These are phyloP conservation scores for Pythium rhizo-oryzae DNA, from an alignment of 352 stramenopile genomes.

Conservation along the genomic window DNA sequence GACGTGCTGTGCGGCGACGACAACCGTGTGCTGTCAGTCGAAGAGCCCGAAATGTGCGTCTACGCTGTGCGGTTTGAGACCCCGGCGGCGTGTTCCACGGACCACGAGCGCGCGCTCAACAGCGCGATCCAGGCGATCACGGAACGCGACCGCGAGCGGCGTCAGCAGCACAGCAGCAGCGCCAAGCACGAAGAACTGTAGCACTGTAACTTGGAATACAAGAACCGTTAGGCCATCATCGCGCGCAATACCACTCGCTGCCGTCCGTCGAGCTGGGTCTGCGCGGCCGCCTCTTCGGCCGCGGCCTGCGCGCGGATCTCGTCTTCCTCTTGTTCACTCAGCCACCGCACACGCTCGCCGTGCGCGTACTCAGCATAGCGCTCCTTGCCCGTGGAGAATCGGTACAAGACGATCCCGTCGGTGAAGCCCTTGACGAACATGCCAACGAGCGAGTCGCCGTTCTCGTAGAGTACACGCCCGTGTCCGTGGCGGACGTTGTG, in stretches of 20 bases:
- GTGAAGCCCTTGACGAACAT: constrained; percentile 51
- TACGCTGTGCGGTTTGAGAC: constrained; percentile 89
- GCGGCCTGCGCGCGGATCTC: constrained; percentile 13
- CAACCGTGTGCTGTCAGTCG: constrained; percentile 81
- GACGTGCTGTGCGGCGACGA: constrained; percentile 72
- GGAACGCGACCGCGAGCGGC: not conserved
- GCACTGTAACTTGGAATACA: not conserved
- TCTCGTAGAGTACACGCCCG: constrained; percentile 54
- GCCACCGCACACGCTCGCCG: constrained; percentile 52
- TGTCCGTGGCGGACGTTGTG: constrained; percentile 51
- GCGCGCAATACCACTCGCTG: constrained; percentile 23
- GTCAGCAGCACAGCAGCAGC: not conserved
- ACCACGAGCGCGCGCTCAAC: not conserved
- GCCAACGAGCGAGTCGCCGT: constrained; percentile 54
- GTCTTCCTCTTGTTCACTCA: constrained; percentile 48
- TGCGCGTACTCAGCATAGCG: constrained; percentile 43
- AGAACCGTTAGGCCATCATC: constrained; percentile 5
- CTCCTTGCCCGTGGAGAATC: constrained; percentile 36
- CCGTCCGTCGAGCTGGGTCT: constrained; percentile 10
- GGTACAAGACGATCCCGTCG: constrained; percentile 46
- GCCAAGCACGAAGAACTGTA: constrained; percentile 3
- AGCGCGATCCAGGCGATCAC: constrained; percentile 7
- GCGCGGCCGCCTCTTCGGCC: constrained; percentile 6
- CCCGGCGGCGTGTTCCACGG: constrained; percentile 44
- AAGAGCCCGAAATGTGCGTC: constrained; percentile 91